Percentiles rank a stretch among this genome's conserved stretches.
phyloP scores from a whole-genome alignment of 352 stramenopile species.

The Pythium rhizo-oryzae region DNA sequence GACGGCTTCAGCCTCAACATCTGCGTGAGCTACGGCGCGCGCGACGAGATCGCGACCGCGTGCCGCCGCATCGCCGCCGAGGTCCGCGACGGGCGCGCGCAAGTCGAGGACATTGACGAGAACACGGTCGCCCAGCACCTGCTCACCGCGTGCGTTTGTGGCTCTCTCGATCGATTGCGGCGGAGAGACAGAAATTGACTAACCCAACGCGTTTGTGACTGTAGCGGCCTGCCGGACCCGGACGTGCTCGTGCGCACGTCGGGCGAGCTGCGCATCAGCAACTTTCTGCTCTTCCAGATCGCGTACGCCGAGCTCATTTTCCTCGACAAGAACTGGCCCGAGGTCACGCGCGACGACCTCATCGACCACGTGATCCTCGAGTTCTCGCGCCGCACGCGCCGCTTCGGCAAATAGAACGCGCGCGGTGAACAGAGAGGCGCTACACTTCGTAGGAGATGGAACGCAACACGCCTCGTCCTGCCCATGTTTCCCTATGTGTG shows the following conservation, averaged over 20 bases:
- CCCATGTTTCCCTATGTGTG: neutral
- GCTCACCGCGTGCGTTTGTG: constrained; percentile 77
- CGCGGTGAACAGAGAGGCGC: neutral
- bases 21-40: constrained; percentile 93
- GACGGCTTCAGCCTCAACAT: constrained; percentile 81
- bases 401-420: constrained; percentile 85
- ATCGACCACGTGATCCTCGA: constrained; percentile 79
- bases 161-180: too few species aligned
- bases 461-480: neutral
- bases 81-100: constrained; percentile 64
- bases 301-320: constrained; percentile 97
- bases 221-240: constrained; percentile 86
- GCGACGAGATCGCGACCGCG: constrained; percentile 95
- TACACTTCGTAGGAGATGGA: neutral
- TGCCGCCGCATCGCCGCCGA: constrained; percentile 89
- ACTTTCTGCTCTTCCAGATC: constrained; percentile 97
- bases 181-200: too few species aligned
- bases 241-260: constrained; percentile 96
- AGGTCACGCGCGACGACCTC: constrained; percentile 89
- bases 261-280: constrained; percentile 94
- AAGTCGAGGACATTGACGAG: constrained; percentile 81
- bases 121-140: constrained; percentile 67
- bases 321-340: constrained; percentile 95
- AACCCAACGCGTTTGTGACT: constrained; percentile 31
- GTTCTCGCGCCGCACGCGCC: constrained; percentile 86